Percentiles rank a stretch among this genome's conserved stretches.
Conservation (phyloP, 73 alveolate genomes). For the Uronychia setigera region DNA sequence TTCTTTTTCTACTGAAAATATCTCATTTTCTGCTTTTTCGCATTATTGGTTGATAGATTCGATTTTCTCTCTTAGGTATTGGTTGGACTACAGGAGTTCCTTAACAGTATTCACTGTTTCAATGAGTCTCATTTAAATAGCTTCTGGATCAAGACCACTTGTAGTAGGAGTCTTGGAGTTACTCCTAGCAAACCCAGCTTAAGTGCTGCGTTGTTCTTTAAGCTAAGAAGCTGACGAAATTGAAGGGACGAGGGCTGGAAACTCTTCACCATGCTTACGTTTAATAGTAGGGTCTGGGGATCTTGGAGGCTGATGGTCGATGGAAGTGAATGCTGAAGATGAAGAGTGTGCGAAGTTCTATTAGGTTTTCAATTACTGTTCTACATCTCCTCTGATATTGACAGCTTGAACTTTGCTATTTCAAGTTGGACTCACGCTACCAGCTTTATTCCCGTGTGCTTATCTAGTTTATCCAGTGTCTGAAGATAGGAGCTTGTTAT, state of each 20-base stretch:
- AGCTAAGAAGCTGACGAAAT: background rate
- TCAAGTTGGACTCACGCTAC: background rate
- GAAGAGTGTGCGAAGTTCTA: background rate
- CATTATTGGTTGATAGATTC: conserved; percentile 1
- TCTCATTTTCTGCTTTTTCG: conserved; percentile 29
- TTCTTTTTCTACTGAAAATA: conserved; percentile 30
- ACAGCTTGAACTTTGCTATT: background rate
- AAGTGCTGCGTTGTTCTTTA: too few relatives aligned
- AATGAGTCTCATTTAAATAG: conserved; percentile 30
- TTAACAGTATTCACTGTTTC: conserved; percentile 64
- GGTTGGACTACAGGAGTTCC: conserved; percentile 59
- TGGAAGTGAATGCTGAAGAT: background rate
- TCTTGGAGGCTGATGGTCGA: background rate
- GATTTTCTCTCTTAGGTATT: conserved; percentile 54
- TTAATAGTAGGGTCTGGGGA: background rate
- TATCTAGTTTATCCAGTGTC: background rate
- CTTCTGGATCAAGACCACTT: background rate
- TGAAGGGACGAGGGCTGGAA: background rate
- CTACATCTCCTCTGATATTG: background rate
- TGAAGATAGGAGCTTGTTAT: conserved; percentile 5
- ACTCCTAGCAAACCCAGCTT: too few relatives aligned
- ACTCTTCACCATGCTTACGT: background rate
- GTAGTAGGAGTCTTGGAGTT: background rate
- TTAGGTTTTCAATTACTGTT: background rate
- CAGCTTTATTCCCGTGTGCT: background rate